phyloP scores from a whole-genome alignment of 2,329 filamentous ascomycete genomes.

The Colletotrichum musicola region DNA sequence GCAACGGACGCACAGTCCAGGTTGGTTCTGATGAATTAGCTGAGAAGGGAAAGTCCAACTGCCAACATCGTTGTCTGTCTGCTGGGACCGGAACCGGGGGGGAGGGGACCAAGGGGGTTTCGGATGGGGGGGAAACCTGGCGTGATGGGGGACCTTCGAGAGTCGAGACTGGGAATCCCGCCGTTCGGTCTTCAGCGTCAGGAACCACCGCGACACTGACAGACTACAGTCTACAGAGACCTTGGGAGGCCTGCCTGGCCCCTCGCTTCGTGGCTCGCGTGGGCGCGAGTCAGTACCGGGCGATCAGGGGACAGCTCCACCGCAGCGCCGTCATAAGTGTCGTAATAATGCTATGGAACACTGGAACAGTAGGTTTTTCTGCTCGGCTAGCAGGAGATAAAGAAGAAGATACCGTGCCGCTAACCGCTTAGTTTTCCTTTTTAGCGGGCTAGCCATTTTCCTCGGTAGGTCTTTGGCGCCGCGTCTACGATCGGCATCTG shows the following conservation, averaged over 20 bases:
- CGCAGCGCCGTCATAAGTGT: constrained; percentile 28
- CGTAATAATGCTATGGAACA: constrained; percentile 25
- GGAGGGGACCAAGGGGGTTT: constrained; percentile 2
- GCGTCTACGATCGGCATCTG: background rate
- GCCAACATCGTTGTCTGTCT: background rate
- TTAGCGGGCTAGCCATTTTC: too few species aligned
- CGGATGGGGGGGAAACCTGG: background rate
- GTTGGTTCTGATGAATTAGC: background rate
- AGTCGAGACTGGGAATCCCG: background rate
- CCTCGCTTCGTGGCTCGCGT: background rate
- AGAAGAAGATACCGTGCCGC: constrained; percentile 19
- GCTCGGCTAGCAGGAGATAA: constrained; percentile 13
- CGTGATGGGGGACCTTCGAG: background rate
- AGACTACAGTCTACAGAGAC: background rate
- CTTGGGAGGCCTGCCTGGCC: constrained; percentile 25
- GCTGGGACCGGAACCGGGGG: background rate
- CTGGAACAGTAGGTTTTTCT: too few species aligned
- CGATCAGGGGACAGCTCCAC: constrained; percentile 33
- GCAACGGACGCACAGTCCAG: background rate
- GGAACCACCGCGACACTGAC: too few species aligned
- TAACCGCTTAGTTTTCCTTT: constrained; percentile 19
- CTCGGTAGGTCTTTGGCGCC: too few species aligned
- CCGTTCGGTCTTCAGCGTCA: background rate
- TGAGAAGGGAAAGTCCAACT: constrained; percentile 2
- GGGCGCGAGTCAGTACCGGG: constrained; percentile 31